Evolutionary conservation across 192 early-diverging fungal genomes (phyloP), one percentile per base, ranked within the genome.

Genomic region (Umbelopsis isabellina): DNA sequence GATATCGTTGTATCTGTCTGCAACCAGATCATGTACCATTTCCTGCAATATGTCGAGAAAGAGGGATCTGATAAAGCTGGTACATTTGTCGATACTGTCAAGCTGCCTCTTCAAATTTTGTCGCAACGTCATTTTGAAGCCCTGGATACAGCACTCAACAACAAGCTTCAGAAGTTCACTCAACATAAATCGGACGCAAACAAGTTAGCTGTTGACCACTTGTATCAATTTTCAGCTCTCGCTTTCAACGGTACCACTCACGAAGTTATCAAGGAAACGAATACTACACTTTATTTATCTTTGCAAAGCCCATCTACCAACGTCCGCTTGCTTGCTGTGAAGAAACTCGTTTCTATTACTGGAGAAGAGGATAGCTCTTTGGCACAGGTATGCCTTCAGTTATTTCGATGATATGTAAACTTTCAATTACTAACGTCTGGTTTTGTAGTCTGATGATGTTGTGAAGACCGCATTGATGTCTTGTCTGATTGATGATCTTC

Each of bases 241-340:
- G 79, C 79, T 11, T 89, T 90, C 71, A 72, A 83, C 25, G 90
- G 89, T 48, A 87, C 87, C 18, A 77, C 82, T 7, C 84, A 86
- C 67, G 83, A 90, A 67, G 70, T 89, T 2, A 74, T 95, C 13
- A 80, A 86, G 66, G 88, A 90, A 48, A 83, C 87, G 5, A 86
- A 87, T 52, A 94, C 93, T 1, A 94, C 93, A 4, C 76, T 97
- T 22, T 96, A 85, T 69, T 84, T 96, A 58, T 90, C 91, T 81
- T 80, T 97, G 53, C 87, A 91, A 65, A 91, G 93, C 65, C 81
- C 86, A 1, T 87, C 95, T 20, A 66, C 85, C 0, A 82, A 85
- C 13, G 85, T 94, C 22, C 86, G 95, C 10, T 75, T 92, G 27
- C 68, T 91, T 6, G 93, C 90, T 16, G 74, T 93, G 18, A 85